Percentiles rank a stretch among this genome's conserved stretches.
These are phyloP conservation scores for Parastagonospora avenae DNA, from an alignment of 2,329 filamentous ascomycete species.

Conservation along the genomic window DNA sequence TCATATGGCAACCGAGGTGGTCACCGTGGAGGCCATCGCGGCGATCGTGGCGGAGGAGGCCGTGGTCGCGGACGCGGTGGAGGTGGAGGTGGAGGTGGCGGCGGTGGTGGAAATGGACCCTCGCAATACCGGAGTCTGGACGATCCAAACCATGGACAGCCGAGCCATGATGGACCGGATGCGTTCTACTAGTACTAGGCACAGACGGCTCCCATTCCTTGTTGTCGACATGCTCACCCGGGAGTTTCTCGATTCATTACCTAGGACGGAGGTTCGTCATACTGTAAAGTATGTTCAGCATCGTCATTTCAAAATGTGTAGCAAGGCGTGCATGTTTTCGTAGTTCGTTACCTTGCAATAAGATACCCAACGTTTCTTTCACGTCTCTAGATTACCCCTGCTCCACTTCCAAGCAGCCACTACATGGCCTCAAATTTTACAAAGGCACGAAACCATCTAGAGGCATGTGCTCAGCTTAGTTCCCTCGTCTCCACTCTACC, in stretches of 20 bases:
- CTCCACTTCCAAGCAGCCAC: too few relatives aligned
- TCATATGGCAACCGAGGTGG: constrained; percentile 38
- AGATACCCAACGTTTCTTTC: constrained; percentile 7
- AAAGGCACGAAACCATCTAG: too few relatives aligned
- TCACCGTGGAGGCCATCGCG: constrained; percentile 50
- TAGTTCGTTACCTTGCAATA: constrained; percentile 1
- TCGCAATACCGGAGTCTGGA: constrained; percentile 52
- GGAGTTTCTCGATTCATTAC: too few relatives aligned
- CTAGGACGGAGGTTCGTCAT: background rate
- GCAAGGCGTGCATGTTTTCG: background rate
- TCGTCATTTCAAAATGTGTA: background rate
- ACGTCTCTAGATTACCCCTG: background rate
- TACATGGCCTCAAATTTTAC: too few relatives aligned
- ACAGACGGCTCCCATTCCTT: too few relatives aligned
- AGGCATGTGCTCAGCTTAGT: too few relatives aligned
- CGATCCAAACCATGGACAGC: constrained; percentile 44
- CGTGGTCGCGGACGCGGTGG: constrained; percentile 38
- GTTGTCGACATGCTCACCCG: too few relatives aligned
- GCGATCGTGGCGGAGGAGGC: constrained; percentile 46
- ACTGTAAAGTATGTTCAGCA: background rate
- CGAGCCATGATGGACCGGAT: constrained; percentile 40
- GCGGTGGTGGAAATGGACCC: constrained; percentile 41
- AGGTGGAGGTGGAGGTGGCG: constrained; percentile 39
- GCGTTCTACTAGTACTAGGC: constrained; percentile 34
- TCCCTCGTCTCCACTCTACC: too few relatives aligned